These are phyloP conservation scores for Fusarium chaquense DNA, from an alignment of 2,329 filamentous ascomycete species.

Conservation along the genomic window DNA sequence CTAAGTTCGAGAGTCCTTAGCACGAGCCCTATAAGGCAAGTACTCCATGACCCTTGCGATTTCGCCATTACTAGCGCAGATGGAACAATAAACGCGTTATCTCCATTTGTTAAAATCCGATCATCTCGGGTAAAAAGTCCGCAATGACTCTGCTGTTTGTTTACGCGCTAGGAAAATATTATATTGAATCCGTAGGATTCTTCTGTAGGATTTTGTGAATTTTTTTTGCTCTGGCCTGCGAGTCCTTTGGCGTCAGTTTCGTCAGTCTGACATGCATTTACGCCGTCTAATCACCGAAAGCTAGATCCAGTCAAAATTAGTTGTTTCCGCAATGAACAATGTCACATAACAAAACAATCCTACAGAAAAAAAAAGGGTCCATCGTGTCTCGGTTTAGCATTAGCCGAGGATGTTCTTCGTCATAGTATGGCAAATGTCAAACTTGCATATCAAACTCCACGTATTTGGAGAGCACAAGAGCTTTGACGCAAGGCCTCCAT, in stretches of 20 bases:
- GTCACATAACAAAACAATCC: background rate
- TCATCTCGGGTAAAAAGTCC: background rate
- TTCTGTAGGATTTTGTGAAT: background rate
- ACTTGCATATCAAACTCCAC: background rate
- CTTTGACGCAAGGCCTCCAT: background rate
- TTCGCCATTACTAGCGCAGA: slow-evolving; percentile 5
- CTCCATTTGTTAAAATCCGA: background rate
- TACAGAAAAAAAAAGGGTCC: background rate
- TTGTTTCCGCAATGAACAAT: background rate
- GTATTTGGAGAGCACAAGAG: background rate
- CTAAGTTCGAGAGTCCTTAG: slow-evolving; percentile 2
- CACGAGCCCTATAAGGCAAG: background rate
- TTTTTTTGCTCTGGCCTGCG: background rate
- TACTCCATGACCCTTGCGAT: slow-evolving; percentile 2
- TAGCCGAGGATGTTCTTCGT: background rate
- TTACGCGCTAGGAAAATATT: background rate
- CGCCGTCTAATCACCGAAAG: background rate
- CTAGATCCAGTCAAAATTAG: background rate
- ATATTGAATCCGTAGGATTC: slow-evolving; percentile 1
- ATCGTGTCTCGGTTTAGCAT: background rate
- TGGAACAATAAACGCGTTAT: background rate
- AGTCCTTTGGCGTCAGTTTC: background rate
- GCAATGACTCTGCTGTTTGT: background rate
- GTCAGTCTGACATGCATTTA: background rate
- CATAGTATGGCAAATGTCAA: background rate